Conservation (phyloP, 2,329 filamentous ascomycete species). For the Fusarium acutatum region DNA sequence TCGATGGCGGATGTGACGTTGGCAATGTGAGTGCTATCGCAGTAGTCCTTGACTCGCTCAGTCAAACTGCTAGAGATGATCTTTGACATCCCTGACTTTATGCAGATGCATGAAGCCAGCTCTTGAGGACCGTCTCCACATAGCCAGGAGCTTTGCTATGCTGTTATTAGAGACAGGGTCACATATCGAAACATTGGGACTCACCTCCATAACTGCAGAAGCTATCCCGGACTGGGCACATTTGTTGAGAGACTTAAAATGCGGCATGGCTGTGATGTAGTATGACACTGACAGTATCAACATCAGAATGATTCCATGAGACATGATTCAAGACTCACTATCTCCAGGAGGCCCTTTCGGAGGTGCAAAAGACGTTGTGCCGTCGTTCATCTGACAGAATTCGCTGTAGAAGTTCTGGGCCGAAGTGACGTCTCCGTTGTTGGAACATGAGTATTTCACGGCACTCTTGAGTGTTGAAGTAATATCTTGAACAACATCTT, state of each 20-base stretch:
- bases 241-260: slow-evolving; percentile 54
- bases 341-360: slow-evolving; percentile 59
- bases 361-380: slow-evolving; percentile 58
- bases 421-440: slow-evolving; percentile 56
- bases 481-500: slow-evolving; percentile 55
- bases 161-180: background rate
- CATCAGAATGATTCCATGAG: background rate
- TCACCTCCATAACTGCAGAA: slow-evolving; percentile 52
- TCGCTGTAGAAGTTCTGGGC: slow-evolving; percentile 60
- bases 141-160: slow-evolving; percentile 46
- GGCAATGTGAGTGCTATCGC: slow-evolving; percentile 53
- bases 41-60: slow-evolving; percentile 54
- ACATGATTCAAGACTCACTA: slow-evolving; percentile 48
- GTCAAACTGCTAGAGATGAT: slow-evolving; percentile 55
- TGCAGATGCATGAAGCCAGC: slow-evolving; percentile 61
- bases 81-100: slow-evolving; percentile 58
- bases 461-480: slow-evolving; percentile 54
- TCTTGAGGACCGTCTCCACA: slow-evolving; percentile 58
- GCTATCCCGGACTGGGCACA: slow-evolving; percentile 58
- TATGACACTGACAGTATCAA: slow-evolving; percentile 55
- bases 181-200: background rate
- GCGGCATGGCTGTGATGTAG: slow-evolving; percentile 60
- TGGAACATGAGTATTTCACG: slow-evolving; percentile 56
- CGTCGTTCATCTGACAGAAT: slow-evolving; percentile 61
- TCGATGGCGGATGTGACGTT: slow-evolving; percentile 57